Evolutionary conservation across 2,329 filamentous ascomycete species (phyloP).

Genomic region (Ophiosphaerella narmari): DNA sequence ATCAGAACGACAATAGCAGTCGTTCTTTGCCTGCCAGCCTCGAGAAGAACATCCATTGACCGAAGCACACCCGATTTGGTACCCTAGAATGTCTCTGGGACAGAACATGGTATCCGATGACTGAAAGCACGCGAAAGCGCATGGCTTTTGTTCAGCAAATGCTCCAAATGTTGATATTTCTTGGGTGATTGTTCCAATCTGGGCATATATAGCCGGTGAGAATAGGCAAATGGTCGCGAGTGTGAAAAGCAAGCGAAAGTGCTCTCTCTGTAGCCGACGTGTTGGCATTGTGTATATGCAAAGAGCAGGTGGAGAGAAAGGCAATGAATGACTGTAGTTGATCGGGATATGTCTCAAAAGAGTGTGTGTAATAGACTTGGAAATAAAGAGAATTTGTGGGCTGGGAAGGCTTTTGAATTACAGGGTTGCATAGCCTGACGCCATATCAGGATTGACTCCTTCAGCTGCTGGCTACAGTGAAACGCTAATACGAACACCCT

Average conservation of each 20-base stretch:
- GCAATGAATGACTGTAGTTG: background rate
- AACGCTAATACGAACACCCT: too few relatives aligned
- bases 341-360: too few relatives aligned
- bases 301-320: background rate
- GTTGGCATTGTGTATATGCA: background rate
- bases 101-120: background rate
- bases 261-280: background rate
- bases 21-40: slow-evolving; percentile 19
- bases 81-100: slow-evolving; percentile 11
- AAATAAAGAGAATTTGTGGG: too few relatives aligned
- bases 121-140: slow-evolving; percentile 16
- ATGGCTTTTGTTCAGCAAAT: slow-evolving; percentile 11
- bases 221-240: background rate
- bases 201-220: background rate
- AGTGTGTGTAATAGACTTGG: too few relatives aligned
- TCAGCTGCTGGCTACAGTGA: too few relatives aligned
- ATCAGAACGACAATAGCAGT: slow-evolving; percentile 21
- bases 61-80: slow-evolving; percentile 9
- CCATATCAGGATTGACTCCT: too few relatives aligned
- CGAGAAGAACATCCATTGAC: slow-evolving; percentile 1
- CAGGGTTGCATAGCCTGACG: too few relatives aligned
- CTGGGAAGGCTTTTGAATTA: too few relatives aligned
- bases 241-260: too few relatives aligned
- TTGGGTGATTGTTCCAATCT: slow-evolving; percentile 15
- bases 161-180: slow-evolving; percentile 11